Evolutionary conservation across 306 rosid species (phyloP).

Genomic region (Ormosia semicastrata): DNA sequence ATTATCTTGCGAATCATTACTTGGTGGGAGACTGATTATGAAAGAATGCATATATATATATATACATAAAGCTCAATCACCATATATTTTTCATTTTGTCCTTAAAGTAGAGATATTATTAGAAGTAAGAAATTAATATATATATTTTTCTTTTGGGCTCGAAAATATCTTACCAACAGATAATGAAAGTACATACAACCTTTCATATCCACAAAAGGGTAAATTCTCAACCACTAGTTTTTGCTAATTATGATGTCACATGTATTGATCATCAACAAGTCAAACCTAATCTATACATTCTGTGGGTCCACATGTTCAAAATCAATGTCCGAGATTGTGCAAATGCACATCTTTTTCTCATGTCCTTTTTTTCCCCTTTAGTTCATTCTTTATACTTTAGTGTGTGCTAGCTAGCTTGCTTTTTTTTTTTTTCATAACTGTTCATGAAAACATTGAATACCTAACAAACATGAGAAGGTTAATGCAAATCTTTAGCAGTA

Average conservation of each 20-base stretch:
- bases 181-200: constrained; percentile 10
- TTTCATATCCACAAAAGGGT: constrained; percentile 31
- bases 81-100: constrained; percentile 1
- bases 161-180: neutral
- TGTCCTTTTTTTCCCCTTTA: neutral
- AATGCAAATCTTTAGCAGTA: constrained; percentile 29
- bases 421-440: constrained; percentile 3
- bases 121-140: neutral
- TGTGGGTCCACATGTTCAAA: constrained; percentile 34
- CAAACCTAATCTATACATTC: constrained; percentile 44
- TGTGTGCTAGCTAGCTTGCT: constrained; percentile 32
- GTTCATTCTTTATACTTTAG: neutral
- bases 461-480: constrained; percentile 37
- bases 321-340: constrained; percentile 35
- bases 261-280: constrained; percentile 32
- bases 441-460: constrained; percentile 19
- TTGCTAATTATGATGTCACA: constrained; percentile 49
- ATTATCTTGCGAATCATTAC: neutral
- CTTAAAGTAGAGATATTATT: constrained; percentile 30
- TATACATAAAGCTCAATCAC: constrained; percentile 24
- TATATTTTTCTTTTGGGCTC: too few species aligned
- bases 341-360: constrained; percentile 35
- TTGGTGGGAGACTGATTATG: constrained; percentile 4
- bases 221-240: constrained; percentile 38
- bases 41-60: neutral